Percentiles rank a stretch among this genome's conserved stretches.
Evolutionary conservation across 176 grass and related monocot genomes (phyloP).

Genomic region (Cenchrus fungigraminus): DNA sequence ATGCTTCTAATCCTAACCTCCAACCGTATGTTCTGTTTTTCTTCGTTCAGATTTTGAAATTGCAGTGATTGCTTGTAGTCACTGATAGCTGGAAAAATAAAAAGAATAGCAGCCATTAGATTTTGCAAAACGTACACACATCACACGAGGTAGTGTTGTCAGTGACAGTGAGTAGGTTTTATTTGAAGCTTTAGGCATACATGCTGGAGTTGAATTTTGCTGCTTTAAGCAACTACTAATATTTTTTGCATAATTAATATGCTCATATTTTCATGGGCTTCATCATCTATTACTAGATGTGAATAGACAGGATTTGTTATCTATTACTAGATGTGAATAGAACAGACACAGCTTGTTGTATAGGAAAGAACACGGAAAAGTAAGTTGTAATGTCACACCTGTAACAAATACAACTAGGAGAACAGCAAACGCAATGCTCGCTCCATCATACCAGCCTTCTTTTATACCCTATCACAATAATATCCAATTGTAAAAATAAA

Average conservation of each 20-base stretch:
- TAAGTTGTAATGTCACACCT: constrained; percentile 46
- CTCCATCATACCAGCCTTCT: constrained; percentile 99
- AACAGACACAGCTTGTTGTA: not conserved
- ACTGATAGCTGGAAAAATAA: constrained; percentile 60
- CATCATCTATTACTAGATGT: not conserved
- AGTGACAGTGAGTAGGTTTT: not conserved
- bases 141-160: not conserved
- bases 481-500: constrained; percentile 4
- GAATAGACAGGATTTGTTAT: not conserved
- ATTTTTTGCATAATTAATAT: not conserved
- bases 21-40: constrained; percentile 91
- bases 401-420: constrained; percentile 91
- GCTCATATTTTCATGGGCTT: not conserved
- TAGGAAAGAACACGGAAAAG: constrained; percentile 26
- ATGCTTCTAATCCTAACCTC: constrained; percentile 55
- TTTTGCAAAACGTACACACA: not conserved
- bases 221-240: not conserved
- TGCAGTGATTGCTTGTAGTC: constrained; percentile 92
- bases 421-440: constrained; percentile 92
- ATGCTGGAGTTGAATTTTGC: not conserved
- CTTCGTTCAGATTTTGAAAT: constrained; percentile 95
- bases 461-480: constrained; percentile 68
- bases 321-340: not conserved
- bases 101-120: not conserved
- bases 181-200: not conserved